Evolutionary conservation across 257 asterid genomes (phyloP).

Genomic region (Solanum habrochaites): DNA sequence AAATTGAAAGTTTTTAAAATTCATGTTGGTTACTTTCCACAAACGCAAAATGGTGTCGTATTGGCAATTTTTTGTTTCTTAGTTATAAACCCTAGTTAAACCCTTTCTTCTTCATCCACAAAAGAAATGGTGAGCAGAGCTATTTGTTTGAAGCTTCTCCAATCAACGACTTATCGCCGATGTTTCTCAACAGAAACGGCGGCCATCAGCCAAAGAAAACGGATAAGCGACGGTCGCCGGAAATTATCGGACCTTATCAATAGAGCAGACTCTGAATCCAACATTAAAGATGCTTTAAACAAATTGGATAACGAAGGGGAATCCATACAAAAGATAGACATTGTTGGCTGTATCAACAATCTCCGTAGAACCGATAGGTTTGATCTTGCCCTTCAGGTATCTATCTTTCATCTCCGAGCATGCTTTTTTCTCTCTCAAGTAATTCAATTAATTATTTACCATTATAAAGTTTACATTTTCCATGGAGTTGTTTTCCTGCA

Average conservation of each 20-base stretch:
- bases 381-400: conserved; percentile 49
- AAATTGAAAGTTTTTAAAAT: not conserved
- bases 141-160: not conserved
- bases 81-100: not conserved
- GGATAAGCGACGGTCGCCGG: conserved; percentile 11
- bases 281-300: conserved; percentile 17
- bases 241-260: conserved; percentile 6
- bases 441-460: not conserved
- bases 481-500: not conserved
- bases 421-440: not conserved
- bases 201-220: not conserved
- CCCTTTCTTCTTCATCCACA: not conserved
- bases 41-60: not conserved
- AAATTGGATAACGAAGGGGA: conserved; percentile 28
- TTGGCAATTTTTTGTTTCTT: not conserved
- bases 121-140: not conserved
- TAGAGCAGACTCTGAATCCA: conserved; percentile 11
- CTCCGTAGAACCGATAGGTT: conserved; percentile 29
- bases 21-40: not conserved
- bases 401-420: not conserved
- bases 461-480: not conserved
- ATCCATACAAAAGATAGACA: conserved; percentile 5
- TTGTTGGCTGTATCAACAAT: conserved; percentile 16
- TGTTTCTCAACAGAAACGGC: not conserved
- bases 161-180: not conserved